Percentiles rank a stretch among this genome's conserved stretches.
Conservation (phyloP, 305 asterid species). For the Andrographis paniculata region DNA sequence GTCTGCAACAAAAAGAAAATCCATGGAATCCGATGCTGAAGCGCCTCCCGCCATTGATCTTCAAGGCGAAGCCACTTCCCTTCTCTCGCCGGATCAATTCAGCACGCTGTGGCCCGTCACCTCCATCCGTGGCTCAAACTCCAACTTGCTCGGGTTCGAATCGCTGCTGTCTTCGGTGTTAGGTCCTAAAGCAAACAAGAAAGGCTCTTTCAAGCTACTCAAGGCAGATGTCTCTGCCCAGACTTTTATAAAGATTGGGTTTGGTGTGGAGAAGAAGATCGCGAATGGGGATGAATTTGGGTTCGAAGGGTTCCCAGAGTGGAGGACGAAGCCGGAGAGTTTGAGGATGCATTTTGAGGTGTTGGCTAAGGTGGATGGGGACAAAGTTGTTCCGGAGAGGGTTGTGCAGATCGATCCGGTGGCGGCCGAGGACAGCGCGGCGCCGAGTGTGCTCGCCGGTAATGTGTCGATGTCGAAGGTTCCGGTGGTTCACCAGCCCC, state of each 20-base stretch:
- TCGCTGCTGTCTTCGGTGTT: conserved; percentile 54
- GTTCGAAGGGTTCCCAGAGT: conserved; percentile 45
- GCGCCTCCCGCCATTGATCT: conserved; percentile 46
- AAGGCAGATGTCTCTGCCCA: conserved; percentile 84
- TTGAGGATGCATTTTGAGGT: conserved; percentile 88
- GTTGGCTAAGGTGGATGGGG: conserved; percentile 81
- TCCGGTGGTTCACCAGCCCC: conserved; percentile 54
- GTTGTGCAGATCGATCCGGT: conserved; percentile 65
- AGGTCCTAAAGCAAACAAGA: conserved; percentile 48
- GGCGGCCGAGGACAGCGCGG: conserved; percentile 48
- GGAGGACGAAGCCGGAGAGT: conserved; percentile 68
- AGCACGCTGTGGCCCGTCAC: conserved; percentile 70
- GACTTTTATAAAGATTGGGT: conserved; percentile 73
- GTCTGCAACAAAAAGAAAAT: conserved; percentile 49
- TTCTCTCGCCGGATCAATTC: conserved; percentile 46
- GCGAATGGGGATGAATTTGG: conserved; percentile 36
- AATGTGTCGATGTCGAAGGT: conserved; percentile 54
- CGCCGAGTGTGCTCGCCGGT: conserved; percentile 46
- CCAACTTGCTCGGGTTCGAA: conserved; percentile 75
- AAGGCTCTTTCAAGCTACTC: conserved; percentile 73
- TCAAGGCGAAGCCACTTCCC: conserved; percentile 58
- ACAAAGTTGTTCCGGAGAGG: conserved; percentile 70
- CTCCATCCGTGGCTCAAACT: conserved; percentile 60
- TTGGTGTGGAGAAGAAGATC: conserved; percentile 68
- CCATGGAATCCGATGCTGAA: conserved; percentile 22